These are phyloP conservation scores for Amorphotheca resinae DNA, from an alignment of 495 filamentous ascomycete genomes.

Conservation along the genomic window DNA sequence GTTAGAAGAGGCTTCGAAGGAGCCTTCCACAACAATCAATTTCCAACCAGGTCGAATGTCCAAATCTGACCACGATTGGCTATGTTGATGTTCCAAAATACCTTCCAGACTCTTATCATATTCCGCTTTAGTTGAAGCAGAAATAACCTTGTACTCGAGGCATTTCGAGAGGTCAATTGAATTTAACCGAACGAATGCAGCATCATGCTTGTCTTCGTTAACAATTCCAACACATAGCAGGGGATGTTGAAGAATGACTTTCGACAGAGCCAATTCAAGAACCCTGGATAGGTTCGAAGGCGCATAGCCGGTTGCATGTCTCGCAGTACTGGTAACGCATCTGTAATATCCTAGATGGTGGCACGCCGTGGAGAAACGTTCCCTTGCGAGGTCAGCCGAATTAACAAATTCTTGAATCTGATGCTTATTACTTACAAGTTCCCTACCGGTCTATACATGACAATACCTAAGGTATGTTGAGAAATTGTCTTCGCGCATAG, in stretches of 20 bases:
- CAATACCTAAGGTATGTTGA: too few species aligned
- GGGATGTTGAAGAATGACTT: slow-evolving; percentile 16
- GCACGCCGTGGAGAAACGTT: slow-evolving; percentile 7
- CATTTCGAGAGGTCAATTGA: slow-evolving; percentile 13
- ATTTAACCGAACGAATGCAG: slow-evolving; percentile 14
- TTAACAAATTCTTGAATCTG: background rate
- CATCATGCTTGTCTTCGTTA: slow-evolving; percentile 12
- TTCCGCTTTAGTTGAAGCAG: background rate
- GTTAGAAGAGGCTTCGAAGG: background rate
- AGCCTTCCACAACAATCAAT: slow-evolving; percentile 16
- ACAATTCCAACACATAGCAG: slow-evolving; percentile 17
- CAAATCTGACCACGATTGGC: slow-evolving; percentile 9
- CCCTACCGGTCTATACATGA: slow-evolving; percentile 3
- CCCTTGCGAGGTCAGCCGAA: slow-evolving; percentile 1
- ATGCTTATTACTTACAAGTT: slow-evolving; percentile 1
- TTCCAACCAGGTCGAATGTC: slow-evolving; percentile 18
- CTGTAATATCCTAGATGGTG: slow-evolving; percentile 11
- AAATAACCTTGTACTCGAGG: slow-evolving; percentile 11
- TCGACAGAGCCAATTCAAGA: slow-evolving; percentile 7
- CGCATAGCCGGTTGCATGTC: background rate
- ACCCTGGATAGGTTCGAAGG: slow-evolving; percentile 1
- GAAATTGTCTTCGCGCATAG: too few species aligned
- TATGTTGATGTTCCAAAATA: slow-evolving; percentile 11
- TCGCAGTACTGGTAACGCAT: slow-evolving; percentile 10
- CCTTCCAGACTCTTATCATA: slow-evolving; percentile 7